Evolutionary conservation across 2,329 filamentous ascomycete species (phyloP), one percentile per base, ranked within the genome.

Genomic region (Talaromyces sp.): DNA sequence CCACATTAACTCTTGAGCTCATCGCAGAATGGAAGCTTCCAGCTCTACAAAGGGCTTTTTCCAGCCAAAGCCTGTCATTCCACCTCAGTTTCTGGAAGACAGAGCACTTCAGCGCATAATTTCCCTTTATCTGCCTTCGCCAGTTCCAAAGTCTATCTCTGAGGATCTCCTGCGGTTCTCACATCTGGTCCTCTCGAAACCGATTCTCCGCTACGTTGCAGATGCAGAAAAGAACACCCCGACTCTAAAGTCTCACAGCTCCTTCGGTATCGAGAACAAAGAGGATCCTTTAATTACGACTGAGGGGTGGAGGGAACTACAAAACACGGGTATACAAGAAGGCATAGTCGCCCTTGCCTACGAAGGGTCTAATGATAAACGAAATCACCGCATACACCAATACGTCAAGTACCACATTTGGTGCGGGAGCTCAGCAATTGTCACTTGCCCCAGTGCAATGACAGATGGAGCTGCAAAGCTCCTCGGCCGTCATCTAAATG

Each of bases 401-500:
- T 67, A 64, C 24, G 27, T 67, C 6, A 68, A 68, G 52, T 57
- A 63, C 54, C 62, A 66, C 54, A 54, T 68, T 10, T 68, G 68
- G 68, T 61, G 61, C 26, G 62, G 65, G 5, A 69, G 68, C 56
- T 62, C 65, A n/a, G 68, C 65, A 7, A 62, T 70, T 56, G 65
- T 66, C 19, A 68, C 66, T 19, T 70, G 68, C 43, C 68, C 68
- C 2, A 63, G 64, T 31, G 65, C 66, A 5, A 70, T 70, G 68
- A 70, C 68, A 7, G 67, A 70, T 61, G 68, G 68, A 3, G 68
- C 68, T 3, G 68, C 68, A 10, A 66, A 61, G 24, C 54, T 70
- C 24, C 56, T 70, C 19, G 62, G 65, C 51, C 59, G 59, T 54
- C 63, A 71, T 61, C 27, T 67, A 14, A 57, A 62, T 38, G 63